Percentiles rank a stretch among this genome's conserved stretches.
Evolutionary conservation across 768 basidiomycete genomes (phyloP).

Genomic region (Crepidotus variabilis): DNA sequence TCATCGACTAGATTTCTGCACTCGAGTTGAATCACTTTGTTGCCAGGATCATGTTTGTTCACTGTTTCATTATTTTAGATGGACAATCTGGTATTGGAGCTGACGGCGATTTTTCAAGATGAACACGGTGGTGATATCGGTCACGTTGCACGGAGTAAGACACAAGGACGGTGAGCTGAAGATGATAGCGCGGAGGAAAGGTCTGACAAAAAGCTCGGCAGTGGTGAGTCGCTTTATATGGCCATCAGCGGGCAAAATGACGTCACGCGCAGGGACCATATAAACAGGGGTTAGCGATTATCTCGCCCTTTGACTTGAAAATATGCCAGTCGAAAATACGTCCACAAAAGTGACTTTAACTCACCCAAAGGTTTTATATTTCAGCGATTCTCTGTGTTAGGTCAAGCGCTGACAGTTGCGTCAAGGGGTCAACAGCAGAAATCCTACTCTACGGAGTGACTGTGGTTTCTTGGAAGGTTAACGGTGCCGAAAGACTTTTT

Average conservation of each 20-base stretch:
- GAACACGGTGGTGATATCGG: too few species aligned
- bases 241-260: neutral
- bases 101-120: too few species aligned
- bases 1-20: neutral
- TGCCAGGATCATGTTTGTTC: too few species aligned
- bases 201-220: too few species aligned
- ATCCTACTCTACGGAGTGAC: slow-evolving; percentile 83
- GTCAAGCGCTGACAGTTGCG: neutral
- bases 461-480: slow-evolving; percentile 79
- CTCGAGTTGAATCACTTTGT: neutral
- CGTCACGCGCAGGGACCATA: neutral
- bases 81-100: too few species aligned
- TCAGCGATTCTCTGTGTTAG: neutral
- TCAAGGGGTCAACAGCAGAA: slow-evolving; percentile 61
- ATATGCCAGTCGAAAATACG: slow-evolving; percentile 50
- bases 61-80: too few species aligned
- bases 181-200: too few species aligned
- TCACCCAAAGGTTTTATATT: slow-evolving; percentile 55
- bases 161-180: too few species aligned
- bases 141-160: too few species aligned
- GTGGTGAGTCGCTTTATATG: too few species aligned
- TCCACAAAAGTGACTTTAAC: slow-evolving; percentile 44
- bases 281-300: neutral
- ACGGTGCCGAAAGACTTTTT: slow-evolving; percentile 69
- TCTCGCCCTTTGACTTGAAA: neutral